These are phyloP conservation scores for Fusarium coffeatum DNA, from an alignment of 2,329 filamentous ascomycete species.

Conservation along the genomic window DNA sequence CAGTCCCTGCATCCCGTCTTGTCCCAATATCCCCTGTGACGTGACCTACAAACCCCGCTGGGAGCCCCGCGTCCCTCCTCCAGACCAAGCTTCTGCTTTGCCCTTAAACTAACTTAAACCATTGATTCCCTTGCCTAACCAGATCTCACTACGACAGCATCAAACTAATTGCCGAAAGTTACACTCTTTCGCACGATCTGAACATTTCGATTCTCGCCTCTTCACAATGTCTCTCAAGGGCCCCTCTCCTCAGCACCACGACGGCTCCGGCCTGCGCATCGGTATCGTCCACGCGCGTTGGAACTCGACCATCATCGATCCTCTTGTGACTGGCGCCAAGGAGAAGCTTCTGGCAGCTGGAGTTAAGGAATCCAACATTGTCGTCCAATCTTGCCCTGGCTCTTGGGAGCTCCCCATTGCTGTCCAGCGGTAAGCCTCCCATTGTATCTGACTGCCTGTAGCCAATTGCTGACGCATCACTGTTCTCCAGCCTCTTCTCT, in stretches of 20 bases:
- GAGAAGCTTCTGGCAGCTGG: slow-evolving; percentile 81
- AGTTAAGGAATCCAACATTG: slow-evolving; percentile 88
- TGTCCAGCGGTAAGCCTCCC: slow-evolving; percentile 75
- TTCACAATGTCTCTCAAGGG: slow-evolving; percentile 61
- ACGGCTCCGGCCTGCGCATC: slow-evolving; percentile 82
- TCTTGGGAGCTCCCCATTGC: slow-evolving; percentile 95
- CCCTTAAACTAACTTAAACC: slow-evolving; percentile 20
- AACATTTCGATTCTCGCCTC: neutral
- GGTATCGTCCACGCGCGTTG: slow-evolving; percentile 96
- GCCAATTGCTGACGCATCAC: slow-evolving; percentile 28
- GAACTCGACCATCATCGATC: slow-evolving; percentile 89
- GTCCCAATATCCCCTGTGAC: slow-evolving; percentile 33
- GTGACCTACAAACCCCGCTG: slow-evolving; percentile 44
- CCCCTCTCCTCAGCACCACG: slow-evolving; percentile 67
- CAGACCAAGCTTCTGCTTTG: slow-evolving; percentile 20
- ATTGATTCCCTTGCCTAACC: slow-evolving; percentile 10
- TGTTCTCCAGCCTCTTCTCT: slow-evolving; percentile 74
- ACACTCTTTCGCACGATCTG: neutral
- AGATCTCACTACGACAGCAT: slow-evolving; percentile 14
- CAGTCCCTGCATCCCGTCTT: slow-evolving; percentile 38
- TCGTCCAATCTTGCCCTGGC: slow-evolving; percentile 89
- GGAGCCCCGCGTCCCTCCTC: slow-evolving; percentile 40
- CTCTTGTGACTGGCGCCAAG: slow-evolving; percentile 83
- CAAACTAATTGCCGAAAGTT: neutral
- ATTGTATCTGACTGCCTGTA: neutral